Conservation (phyloP, 371 early-diverging fungal genomes). For the Mortierella sp. region DNA sequence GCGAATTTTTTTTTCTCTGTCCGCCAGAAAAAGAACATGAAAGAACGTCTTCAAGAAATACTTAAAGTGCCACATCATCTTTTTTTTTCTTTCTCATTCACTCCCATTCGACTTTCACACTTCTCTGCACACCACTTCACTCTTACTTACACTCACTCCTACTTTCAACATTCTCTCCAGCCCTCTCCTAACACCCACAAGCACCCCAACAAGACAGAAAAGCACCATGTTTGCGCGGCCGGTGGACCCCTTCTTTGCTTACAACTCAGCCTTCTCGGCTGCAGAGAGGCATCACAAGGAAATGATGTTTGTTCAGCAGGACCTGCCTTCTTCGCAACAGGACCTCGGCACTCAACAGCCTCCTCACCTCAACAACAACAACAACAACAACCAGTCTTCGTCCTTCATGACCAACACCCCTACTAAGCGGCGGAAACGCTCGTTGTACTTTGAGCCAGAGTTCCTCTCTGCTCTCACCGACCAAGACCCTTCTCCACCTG, state of each 20-base stretch:
- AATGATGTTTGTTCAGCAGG: slow-evolving; percentile 8
- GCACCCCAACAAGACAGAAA: neutral
- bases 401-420: neutral
- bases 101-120: neutral
- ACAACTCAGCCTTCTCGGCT: slow-evolving; percentile 29
- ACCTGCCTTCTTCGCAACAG: neutral
- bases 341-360: neutral
- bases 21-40: slow-evolving; percentile 7
- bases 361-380: neutral
- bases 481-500: slow-evolving; percentile 15
- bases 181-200: neutral
- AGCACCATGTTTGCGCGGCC: slow-evolving; percentile 40
- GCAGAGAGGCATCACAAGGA: slow-evolving; percentile 29
- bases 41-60: neutral
- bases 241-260: slow-evolving; percentile 39
- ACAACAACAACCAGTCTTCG: neutral
- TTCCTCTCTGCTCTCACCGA: slow-evolving; percentile 47
- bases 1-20: too few species aligned
- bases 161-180: neutral
- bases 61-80: neutral
- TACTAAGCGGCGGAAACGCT: slow-evolving; percentile 32
- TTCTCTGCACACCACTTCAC: neutral
- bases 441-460: slow-evolving; percentile 47
- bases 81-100: neutral
- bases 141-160: neutral